Percentiles rank a stretch among this genome's conserved stretches.
These are phyloP conservation scores for Candida chilensis DNA, from an alignment of 805 yeast species.

Conservation along the genomic window DNA sequence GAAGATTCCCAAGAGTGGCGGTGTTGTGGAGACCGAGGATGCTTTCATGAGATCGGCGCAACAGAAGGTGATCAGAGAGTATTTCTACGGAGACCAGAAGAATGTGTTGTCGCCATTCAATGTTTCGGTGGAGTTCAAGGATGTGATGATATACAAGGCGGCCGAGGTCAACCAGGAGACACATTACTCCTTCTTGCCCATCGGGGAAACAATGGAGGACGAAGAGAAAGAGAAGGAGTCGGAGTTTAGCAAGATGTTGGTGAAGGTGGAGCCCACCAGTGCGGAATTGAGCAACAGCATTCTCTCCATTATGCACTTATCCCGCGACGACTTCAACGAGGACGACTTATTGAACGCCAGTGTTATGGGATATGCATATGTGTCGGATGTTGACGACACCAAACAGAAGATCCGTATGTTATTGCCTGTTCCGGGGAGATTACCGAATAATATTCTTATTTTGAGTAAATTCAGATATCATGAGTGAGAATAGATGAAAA, in stretches of 20 bases:
- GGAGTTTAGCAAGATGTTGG: constrained; percentile 4
- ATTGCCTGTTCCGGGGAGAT: constrained; percentile 79
- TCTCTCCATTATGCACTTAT: constrained; percentile 3
- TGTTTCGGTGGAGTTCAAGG: constrained; percentile 58
- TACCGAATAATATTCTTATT: constrained; percentile 69
- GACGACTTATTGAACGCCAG: constrained; percentile 40
- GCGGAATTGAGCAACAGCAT: background rate
- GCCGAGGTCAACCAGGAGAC: constrained; percentile 26
- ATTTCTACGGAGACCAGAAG: constrained; percentile 73
- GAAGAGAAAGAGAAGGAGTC: constrained; percentile 7
- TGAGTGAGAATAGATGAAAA: too few relatives aligned
- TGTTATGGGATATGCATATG: constrained; percentile 73
- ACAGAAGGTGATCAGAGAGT: constrained; percentile 72
- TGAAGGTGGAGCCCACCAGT: background rate
- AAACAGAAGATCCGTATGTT: constrained; percentile 61
- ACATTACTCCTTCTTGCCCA: background rate
- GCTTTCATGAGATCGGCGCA: constrained; percentile 61
- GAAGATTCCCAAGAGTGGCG: constrained; percentile 65
- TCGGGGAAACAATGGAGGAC: background rate
- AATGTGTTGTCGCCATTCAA: constrained; percentile 79
- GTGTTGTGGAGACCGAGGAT: constrained; percentile 70
- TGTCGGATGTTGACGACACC: constrained; percentile 65
- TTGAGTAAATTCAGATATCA: constrained; percentile 75
- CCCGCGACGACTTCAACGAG: constrained; percentile 24
- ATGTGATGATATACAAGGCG: constrained; percentile 49